Base-by-base conservation (phyloP, 2,329 filamentous ascomycete genomes). In the Fusarium nanum region DNA sequence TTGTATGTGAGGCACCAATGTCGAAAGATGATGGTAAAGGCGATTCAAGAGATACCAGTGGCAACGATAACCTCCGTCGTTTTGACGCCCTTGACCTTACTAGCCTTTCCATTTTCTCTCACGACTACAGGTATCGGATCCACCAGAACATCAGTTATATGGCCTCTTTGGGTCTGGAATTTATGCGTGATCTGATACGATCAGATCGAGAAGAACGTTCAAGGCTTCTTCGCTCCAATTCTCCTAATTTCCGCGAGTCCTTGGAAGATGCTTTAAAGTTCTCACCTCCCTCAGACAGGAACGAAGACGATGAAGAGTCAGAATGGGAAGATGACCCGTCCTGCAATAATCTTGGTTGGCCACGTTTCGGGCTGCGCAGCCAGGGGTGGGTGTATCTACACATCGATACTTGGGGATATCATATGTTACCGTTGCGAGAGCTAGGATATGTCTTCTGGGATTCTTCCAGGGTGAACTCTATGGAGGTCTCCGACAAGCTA, bases 61-160 rank as follows among this genome's bases (percentile, higher is more conserved):
- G 0, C 6, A 12, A 14, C 9, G 23, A 48, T 1, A 6, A 7
- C 13, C 23, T 37, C 5, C 2, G 32, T 2, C 8, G 6, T 3
- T n/a, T 56, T 14, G 10, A 12, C 1, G 6, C 9, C 5, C 23
- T 56, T 1, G 44, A 56, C 7, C n/a, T 14, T 4, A 40, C 44
- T 2, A 28, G 18, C 7, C 22, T 56, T 1, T 12, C 18, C 4
- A 22, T 56, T 0, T 56, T 56, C 8, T 56, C 37, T 7, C 2
- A 0, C 7, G 37, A 53, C 12, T 3, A 25, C 12, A 42, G 13
- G 8, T 4, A 13, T 28, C 4, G 1, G 7, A 9, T 28, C n/a
- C 10, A 11, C n/a, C 9, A 6, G 0, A 14, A 22, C 4, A 53
- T 53, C n/a, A 30, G 13, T 7, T 53, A 53, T 1, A n/a, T 53